These are phyloP conservation scores for Salix exigua DNA, from an alignment of 345 rosid genomes.

Conservation along the genomic window DNA sequence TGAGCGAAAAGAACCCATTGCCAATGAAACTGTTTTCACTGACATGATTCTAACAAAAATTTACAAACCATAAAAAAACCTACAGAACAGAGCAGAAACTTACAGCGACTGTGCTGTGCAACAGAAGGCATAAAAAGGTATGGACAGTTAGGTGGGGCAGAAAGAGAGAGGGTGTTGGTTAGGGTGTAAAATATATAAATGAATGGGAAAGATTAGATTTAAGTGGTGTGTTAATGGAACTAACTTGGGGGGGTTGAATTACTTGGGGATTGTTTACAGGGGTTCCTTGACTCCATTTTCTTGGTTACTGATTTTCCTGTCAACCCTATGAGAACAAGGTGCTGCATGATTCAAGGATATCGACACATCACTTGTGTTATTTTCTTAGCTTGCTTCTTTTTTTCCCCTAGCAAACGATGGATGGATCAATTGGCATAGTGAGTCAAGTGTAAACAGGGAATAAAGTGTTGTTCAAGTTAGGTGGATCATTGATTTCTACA, in stretches of 20 bases:
- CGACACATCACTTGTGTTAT: not conserved
- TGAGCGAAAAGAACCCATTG: not conserved
- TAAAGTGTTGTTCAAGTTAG: no score
- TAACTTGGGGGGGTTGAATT: not conserved
- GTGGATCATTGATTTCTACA: no score
- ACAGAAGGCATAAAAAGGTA: slow-evolving; percentile 14
- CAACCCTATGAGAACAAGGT: slow-evolving; percentile 4
- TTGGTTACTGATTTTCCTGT: slow-evolving; percentile 1
- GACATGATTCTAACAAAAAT: slow-evolving; percentile 8
- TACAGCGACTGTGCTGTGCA: not conserved
- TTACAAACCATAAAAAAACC: slow-evolving; percentile 11
- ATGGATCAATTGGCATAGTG: no score
- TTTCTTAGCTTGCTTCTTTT: not conserved
- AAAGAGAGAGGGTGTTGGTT: slow-evolving; percentile 5
- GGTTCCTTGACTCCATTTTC: slow-evolving; percentile 7
- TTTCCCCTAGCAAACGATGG: no score
- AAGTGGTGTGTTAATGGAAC: not conserved
- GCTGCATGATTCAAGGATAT: not conserved
- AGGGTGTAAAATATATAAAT: not conserved
- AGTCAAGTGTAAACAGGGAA: no score
- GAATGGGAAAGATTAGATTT: not conserved
- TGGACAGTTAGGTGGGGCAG: slow-evolving; percentile 15
- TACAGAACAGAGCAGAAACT: not conserved
- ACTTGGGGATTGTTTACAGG: not conserved
- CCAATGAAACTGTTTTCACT: not conserved